Base-by-base conservation (phyloP, 805 yeast species). In the Myxozyma sirexii region DNA sequence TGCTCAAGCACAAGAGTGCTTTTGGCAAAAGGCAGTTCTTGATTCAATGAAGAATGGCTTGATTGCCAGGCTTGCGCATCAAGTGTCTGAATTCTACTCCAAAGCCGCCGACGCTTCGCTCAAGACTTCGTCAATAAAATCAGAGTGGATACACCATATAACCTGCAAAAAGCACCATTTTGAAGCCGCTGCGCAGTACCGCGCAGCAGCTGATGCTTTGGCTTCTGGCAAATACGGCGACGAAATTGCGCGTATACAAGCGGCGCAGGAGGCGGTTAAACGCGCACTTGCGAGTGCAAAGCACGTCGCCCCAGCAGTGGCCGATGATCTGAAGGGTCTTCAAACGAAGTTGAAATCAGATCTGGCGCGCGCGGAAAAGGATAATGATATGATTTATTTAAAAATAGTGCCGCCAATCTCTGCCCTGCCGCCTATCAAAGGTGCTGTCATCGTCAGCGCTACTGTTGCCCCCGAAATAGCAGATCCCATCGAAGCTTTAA, bases 1-100 rank as follows among this genome's bases (percentile, higher is more conserved):
- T 41, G 94, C 96, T 0, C 96, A 90, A 68, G 94, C 96, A 0
- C 97, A 91, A 72, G 97, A 92, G 69, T 79, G 84, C 12, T 83
- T 87, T 52, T 91, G 97, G 97, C 84, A 81, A 49, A 85, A 85
- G 67, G 90, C 96, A 0, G 72, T 77, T 0, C 71, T 74, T 17
- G 75, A 73, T 23, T 75, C 77, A 12, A 68, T 82, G 67, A 87
- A 84, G 66, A 84, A 87, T 68, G 75, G 86, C 0, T 75, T 84
- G 3, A 73, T 91, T 2, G 80, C 94, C 0, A 82, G 84, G 66
- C 73, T 92, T 46, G 81, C 96, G 0, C 72, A 77, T 4, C 90
- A 86, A 67, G 86, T 84, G 0, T 76, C 88, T 0, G 79, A 78
- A 1, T 83, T 75, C 56, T 92, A 90, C 67, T 68, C 71, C 1